Percentiles rank a stretch among this genome's conserved stretches.
Evolutionary conservation across 805 yeast genomes (phyloP).

Genomic region (Nakazawaea anatomiae): DNA sequence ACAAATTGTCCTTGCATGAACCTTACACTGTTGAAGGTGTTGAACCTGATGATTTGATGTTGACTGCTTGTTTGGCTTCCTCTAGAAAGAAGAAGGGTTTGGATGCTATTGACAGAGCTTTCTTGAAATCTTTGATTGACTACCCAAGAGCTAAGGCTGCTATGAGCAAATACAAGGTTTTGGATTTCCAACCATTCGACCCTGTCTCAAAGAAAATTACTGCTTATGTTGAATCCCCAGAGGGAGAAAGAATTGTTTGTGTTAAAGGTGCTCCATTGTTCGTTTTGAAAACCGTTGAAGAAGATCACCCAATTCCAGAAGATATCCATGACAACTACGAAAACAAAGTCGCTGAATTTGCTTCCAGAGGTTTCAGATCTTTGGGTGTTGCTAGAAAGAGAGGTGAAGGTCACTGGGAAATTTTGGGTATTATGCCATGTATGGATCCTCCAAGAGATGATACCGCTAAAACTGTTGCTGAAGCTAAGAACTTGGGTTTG

Average conservation of each 20-base stretch:
- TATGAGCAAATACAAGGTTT: constrained; percentile 87
- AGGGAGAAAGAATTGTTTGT: constrained; percentile 91
- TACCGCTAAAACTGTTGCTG: constrained; percentile 90
- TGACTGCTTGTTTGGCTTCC: constrained; percentile 97
- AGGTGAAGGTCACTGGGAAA: constrained; percentile 98
- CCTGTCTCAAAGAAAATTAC: constrained; percentile 97
- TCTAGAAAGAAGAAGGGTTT: constrained; percentile 97
- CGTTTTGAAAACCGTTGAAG: constrained; percentile 94
- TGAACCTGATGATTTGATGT: constrained; percentile 91
- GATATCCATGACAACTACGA: constrained; percentile 91
- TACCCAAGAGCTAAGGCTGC: constrained; percentile 94
- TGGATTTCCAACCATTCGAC: constrained; percentile 96
- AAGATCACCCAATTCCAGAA: constrained; percentile 94
- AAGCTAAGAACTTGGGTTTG: constrained; percentile 87
- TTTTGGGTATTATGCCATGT: constrained; percentile 96
- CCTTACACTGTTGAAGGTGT: constrained; percentile 98
- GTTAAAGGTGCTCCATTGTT: constrained; percentile 98
- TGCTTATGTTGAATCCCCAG: constrained; percentile 93
- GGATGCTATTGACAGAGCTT: constrained; percentile 96
- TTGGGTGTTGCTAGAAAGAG: constrained; percentile 98
- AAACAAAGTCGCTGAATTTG: constrained; percentile 96
- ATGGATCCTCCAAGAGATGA: constrained; percentile 99
- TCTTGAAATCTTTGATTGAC: constrained; percentile 79
- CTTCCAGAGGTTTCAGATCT: constrained; percentile 97
- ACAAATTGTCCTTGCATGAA: constrained; percentile 91